phyloP scores from a whole-genome alignment of 176 grass and related monocot species.

The Oryza meyeriana region DNA sequence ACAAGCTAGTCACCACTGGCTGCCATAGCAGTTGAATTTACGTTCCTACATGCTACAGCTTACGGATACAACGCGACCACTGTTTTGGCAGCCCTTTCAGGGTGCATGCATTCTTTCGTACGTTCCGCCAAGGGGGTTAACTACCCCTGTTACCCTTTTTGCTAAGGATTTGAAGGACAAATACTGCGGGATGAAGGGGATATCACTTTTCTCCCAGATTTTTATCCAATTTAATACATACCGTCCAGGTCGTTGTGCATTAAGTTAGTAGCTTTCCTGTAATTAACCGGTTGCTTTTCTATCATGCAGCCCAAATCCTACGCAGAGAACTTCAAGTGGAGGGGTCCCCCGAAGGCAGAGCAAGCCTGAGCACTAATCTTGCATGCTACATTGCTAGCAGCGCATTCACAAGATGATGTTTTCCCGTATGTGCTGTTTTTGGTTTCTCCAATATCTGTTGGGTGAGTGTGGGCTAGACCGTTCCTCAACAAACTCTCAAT shows the following conservation, averaged over 20 bases:
- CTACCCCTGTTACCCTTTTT: not conserved
- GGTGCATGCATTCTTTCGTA: conserved; percentile 8
- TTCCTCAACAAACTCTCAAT: not conserved
- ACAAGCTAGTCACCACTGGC: conserved; percentile 12
- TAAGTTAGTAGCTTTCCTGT: not conserved
- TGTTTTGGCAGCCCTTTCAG: conserved; percentile 23
- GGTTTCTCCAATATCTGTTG: conserved; percentile 7
- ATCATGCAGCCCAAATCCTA: conserved; percentile 74
- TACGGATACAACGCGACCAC: conserved; percentile 28
- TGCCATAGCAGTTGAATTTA: conserved; percentile 24
- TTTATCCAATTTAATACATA: not conserved
- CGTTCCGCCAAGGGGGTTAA: not conserved
- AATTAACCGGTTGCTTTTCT: conserved; percentile 6
- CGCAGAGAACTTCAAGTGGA: conserved; percentile 99
- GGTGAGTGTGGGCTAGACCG: conserved; percentile 22
- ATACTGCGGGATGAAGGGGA: not conserved
- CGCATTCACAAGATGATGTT: conserved; percentile 7
- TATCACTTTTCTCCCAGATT: not conserved
- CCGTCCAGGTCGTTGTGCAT: not conserved
- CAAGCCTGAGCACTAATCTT: conserved; percentile 36
- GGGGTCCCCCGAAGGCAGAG: conserved; percentile 53
- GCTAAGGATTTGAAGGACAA: not conserved
- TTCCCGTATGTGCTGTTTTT: conserved; percentile 1
- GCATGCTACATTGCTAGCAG: not conserved
- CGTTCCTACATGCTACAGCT: conserved; percentile 18